These are phyloP conservation scores for Acephala macrosclerotiorum DNA, from an alignment of 2,329 filamentous ascomycete species.

Conservation along the genomic window DNA sequence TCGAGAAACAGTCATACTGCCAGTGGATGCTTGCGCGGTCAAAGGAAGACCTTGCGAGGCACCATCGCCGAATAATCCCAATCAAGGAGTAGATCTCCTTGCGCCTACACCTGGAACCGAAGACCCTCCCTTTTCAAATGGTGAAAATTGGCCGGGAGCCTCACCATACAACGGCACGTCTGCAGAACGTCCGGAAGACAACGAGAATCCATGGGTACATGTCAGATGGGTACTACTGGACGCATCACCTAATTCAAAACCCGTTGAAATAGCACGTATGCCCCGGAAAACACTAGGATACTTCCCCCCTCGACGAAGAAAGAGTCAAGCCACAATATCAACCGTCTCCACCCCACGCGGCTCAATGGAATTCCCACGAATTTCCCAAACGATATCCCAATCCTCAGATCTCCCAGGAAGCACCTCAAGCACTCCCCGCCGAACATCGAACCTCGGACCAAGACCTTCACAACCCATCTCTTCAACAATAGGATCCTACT, in stretches of 20 bases:
- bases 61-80: slow-evolving; percentile 48
- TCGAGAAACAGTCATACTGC: slow-evolving; percentile 81
- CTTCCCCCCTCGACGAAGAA: slow-evolving; percentile 91
- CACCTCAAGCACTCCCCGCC: slow-evolving; percentile 35
- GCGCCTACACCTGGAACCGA: slow-evolving; percentile 54
- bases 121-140: slow-evolving; percentile 38
- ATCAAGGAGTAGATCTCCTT: slow-evolving; percentile 58
- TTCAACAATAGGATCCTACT: slow-evolving; percentile 38
- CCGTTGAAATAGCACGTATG: slow-evolving; percentile 87
- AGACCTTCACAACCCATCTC: slow-evolving; percentile 31
- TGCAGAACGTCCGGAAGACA: slow-evolving; percentile 47
- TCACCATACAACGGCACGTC: slow-evolving; percentile 39
- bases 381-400: slow-evolving; percentile 32
- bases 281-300: slow-evolving; percentile 84
- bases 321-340: slow-evolving; percentile 64
- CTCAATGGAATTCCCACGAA: slow-evolving; percentile 38
- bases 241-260: slow-evolving; percentile 64
- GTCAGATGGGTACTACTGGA: slow-evolving; percentile 89
- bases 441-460: slow-evolving; percentile 36
- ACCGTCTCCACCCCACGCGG: slow-evolving; percentile 67
- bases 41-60: slow-evolving; percentile 75
- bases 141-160: slow-evolving; percentile 37
- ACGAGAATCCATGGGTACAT: slow-evolving; percentile 81
- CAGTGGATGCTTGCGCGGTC: slow-evolving; percentile 87
- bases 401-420: slow-evolving; percentile 35